Evolutionary conservation across 257 asterid species (phyloP).

Genomic region (Parsonsia alboflavescens): DNA sequence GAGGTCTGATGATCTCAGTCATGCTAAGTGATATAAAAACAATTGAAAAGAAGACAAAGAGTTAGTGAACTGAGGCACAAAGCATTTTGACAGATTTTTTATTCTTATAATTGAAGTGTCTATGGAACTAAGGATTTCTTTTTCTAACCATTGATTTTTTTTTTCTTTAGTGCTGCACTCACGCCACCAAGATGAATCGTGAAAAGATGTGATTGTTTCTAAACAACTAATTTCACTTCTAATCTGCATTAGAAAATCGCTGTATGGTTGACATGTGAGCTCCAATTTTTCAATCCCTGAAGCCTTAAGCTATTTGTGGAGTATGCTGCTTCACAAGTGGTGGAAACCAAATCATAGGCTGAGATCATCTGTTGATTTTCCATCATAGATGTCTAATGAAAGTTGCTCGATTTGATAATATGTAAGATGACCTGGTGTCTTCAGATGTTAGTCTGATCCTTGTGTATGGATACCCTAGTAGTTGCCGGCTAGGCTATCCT

Average conservation of each 20-base stretch:
- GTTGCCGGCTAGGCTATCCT: neutral
- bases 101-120: neutral
- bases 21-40: neutral
- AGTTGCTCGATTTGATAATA: neutral
- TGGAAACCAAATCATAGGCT: neutral
- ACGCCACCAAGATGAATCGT: neutral
- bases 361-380: neutral
- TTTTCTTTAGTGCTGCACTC: neutral
- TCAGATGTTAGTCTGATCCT: neutral
- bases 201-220: neutral
- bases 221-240: neutral
- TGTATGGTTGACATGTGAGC: neutral
- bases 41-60: neutral
- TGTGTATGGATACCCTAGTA: neutral
- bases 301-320: constrained; percentile 1
- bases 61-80: neutral
- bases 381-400: neutral
- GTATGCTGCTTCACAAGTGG: neutral
- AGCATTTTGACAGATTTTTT: neutral
- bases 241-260: neutral
- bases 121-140: neutral
- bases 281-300: neutral
- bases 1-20: neutral
- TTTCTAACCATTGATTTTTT: neutral
- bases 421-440: neutral